A percentile compares a stretch with the other conserved stretches of the same genome.
These are phyloP conservation scores for Leersia perrieri DNA, from an alignment of 176 grass and related monocot genomes.

Conservation along the genomic window DNA sequence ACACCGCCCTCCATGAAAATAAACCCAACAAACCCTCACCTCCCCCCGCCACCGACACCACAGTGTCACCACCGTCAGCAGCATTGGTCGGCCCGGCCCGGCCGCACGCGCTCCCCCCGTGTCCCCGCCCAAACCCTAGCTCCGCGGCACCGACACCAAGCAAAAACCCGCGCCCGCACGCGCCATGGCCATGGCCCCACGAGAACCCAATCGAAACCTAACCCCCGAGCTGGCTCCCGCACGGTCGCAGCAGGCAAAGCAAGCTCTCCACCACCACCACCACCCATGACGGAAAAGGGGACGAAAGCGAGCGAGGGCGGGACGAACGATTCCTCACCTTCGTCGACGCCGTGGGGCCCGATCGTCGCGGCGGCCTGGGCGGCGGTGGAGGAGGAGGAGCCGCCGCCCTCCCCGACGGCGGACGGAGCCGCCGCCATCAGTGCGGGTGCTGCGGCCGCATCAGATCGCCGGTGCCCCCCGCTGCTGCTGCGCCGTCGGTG, in stretches of 20 bases:
- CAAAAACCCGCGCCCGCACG: no score
- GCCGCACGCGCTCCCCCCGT: background rate
- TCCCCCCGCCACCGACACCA: slow-evolving; percentile 19
- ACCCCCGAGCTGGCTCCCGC: background rate
- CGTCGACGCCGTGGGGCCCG: slow-evolving; percentile 45
- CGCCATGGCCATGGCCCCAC: background rate
- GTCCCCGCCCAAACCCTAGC: background rate
- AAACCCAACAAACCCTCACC: background rate
- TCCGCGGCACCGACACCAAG: background rate
- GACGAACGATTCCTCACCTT: slow-evolving; percentile 42
- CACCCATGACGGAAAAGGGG: background rate
- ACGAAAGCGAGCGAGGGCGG: background rate
- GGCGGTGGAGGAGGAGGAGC: slow-evolving; percentile 35
- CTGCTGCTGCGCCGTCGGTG: slow-evolving; percentile 1
- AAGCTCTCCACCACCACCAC: background rate
- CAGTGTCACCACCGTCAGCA: background rate
- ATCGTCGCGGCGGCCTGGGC: slow-evolving; percentile 30
- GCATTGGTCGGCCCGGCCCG: slow-evolving; percentile 40
- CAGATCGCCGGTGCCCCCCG: no score
- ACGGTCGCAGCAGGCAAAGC: background rate
- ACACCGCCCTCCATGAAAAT: background rate
- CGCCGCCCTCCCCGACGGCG: slow-evolving; percentile 27
- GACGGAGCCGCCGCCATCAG: slow-evolving; percentile 48
- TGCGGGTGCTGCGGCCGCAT: slow-evolving; percentile 25
- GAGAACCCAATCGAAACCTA: slow-evolving; percentile 14